Base-by-base conservation (phyloP, 2,329 filamentous ascomycete species). In the Pseudogymnoascus sp. region DNA sequence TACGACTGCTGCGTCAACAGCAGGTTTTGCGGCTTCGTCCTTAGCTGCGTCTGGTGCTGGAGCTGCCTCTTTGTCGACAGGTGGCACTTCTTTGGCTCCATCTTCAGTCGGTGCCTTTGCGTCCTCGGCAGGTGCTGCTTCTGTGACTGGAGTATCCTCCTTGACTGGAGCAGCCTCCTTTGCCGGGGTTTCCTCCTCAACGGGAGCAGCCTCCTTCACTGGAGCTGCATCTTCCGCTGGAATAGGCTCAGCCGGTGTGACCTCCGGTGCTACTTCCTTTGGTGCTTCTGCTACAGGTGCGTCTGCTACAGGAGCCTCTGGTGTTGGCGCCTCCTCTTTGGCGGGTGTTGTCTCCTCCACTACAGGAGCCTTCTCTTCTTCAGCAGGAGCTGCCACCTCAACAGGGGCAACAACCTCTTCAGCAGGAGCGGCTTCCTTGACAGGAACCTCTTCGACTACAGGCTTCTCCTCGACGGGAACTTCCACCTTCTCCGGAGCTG, bases 391-490 rank as follows among this genome's bases (percentile, higher is more conserved):
- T 56, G 50, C 28, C n/a, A 11, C 50, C 50, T 33, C 50, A 56
- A 56, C 28, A 56, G 50, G 28, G 50, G 28, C 50, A 56, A n/a
- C 50, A 56, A n/a, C 50, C 50, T 56, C 47, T 3, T 56, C 47
- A 33, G 10, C 47, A 31, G 47, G 47, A 56, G 47, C 47, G n/a
- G 47, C 47, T 7, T 56, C 47, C 47, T 56, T 56, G 4, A 18
- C 47, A 12, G 47, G 47, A 56, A 5, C 25, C 25, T 33, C 47
- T 31, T 56, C 50, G 0, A 56, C 50, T 33, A n/a, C n/a, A 33
- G 50, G 50, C 10, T 56, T 56, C 50, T 56, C 50, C 50, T 56
- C 50, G 28, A 33, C 50, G 2, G 50, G 50, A 33, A 28, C 50
- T 5, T 33, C 50, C 50, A 33, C 28, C 4, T 56, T 56, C 28